phyloP scores from a whole-genome alignment of 176 grass and related monocot genomes.

The Triticum timopheevii region DNA sequence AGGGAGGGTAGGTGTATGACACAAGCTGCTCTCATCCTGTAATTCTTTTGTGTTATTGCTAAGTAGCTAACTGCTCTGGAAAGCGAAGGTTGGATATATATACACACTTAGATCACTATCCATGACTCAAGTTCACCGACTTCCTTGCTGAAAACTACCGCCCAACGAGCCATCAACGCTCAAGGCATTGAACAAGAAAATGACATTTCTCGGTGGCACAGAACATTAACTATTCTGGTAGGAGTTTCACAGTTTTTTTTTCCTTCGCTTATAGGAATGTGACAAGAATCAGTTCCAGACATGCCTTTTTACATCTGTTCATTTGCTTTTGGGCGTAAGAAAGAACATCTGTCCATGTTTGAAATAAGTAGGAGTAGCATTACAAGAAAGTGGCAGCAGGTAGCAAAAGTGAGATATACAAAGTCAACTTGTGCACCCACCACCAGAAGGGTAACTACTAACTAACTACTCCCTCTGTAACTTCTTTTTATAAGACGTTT shows the following conservation, averaged over 20 bases:
- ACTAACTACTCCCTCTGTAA: no score
- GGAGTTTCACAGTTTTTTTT: background rate
- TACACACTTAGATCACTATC: slow-evolving; percentile 29
- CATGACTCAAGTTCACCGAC: slow-evolving; percentile 38
- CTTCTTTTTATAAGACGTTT: no score
- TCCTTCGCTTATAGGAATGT: background rate
- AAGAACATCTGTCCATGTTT: slow-evolving; percentile 11
- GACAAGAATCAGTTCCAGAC: background rate
- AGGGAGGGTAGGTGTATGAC: background rate
- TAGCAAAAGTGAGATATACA: slow-evolving; percentile 22
- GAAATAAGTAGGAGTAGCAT: background rate
- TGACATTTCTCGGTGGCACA: slow-evolving; percentile 17
- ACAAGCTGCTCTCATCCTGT: slow-evolving; percentile 1
- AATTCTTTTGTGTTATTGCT: slow-evolving; percentile 14
- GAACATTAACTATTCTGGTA: background rate
- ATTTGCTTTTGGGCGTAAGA: background rate
- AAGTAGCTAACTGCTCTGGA: slow-evolving; percentile 21
- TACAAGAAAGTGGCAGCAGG: background rate
- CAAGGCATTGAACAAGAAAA: slow-evolving; percentile 23
- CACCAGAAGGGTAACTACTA: background rate
- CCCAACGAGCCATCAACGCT: slow-evolving; percentile 10
- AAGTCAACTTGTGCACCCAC: background rate
- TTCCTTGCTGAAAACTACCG: slow-evolving; percentile 33
- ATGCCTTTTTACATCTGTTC: background rate
- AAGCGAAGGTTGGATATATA: slow-evolving; percentile 30